A percentile compares a stretch with the other conserved stretches of the same genome.
Conservation (phyloP, 2,329 filamentous ascomycete species). For the Dactylellina parvicollis region DNA sequence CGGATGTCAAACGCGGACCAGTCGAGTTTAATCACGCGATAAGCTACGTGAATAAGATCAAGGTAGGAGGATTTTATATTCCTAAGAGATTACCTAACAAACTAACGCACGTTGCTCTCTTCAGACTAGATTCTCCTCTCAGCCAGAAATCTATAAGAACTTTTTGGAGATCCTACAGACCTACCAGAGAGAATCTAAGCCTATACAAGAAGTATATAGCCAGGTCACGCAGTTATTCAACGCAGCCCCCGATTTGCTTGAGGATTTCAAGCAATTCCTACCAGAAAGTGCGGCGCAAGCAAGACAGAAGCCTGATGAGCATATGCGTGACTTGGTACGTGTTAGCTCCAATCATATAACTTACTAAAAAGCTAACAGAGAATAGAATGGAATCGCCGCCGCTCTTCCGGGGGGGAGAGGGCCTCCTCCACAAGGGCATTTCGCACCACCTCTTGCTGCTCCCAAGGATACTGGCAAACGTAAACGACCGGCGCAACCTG, state of each 20-base stretch:
- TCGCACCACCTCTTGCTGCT: slow-evolving; percentile 81
- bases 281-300: slow-evolving; percentile 83
- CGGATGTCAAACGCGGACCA: slow-evolving; percentile 80
- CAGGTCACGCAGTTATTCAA: slow-evolving; percentile 96
- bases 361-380: neutral
- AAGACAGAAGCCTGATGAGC: slow-evolving; percentile 68
- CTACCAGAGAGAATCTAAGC: slow-evolving; percentile 96
- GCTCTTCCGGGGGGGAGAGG: slow-evolving; percentile 62
- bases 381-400: slow-evolving; percentile 34
- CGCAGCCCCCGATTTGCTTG: slow-evolving; percentile 88
- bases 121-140: slow-evolving; percentile 93
- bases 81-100: slow-evolving; percentile 1
- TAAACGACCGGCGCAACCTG: slow-evolving; percentile 38
- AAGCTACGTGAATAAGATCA: slow-evolving; percentile 99
- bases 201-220: slow-evolving; percentile 96
- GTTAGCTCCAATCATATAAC: neutral
- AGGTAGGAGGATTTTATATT: slow-evolving; percentile 69
- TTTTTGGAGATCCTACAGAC: slow-evolving; percentile 98
- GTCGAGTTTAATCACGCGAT: slow-evolving; percentile 99
- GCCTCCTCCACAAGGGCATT: slow-evolving; percentile 91
- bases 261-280: slow-evolving; percentile 98
- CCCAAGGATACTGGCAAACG: slow-evolving; percentile 93
- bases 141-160: slow-evolving; percentile 98
- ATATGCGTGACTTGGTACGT: slow-evolving; percentile 60
- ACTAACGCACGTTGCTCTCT: slow-evolving; percentile 4